Percentiles rank a stretch among this genome's conserved stretches.
These are phyloP conservation scores for Gossypium mustelinum DNA, from an alignment of 345 rosid species.

Conservation along the genomic window DNA sequence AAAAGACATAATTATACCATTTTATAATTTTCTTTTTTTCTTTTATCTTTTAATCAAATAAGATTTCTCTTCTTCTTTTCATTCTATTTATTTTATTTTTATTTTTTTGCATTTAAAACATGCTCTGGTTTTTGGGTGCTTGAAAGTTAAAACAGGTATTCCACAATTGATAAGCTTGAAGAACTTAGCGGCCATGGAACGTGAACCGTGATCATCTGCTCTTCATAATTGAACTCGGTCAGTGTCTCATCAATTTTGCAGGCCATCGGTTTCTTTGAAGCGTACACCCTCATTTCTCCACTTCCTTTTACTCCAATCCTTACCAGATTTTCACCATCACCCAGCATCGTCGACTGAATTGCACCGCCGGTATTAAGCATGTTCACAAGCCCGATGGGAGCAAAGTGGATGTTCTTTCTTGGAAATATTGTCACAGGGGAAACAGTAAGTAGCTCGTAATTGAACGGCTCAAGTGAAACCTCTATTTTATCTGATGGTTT, in stretches of 20 bases:
- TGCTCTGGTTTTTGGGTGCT: neutral
- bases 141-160: conserved; percentile 17
- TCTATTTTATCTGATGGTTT: conserved; percentile 15
- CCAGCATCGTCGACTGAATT: conserved; percentile 38
- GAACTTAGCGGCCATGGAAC: conserved; percentile 34
- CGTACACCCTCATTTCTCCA: conserved; percentile 64
- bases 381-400: conserved; percentile 74
- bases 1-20: no score
- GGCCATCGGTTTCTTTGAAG: conserved; percentile 50
- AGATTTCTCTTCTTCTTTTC: no score
- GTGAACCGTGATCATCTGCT: conserved; percentile 21
- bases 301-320: conserved; percentile 52
- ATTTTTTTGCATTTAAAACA: neutral
- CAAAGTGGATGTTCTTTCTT: conserved; percentile 37
- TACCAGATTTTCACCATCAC: conserved; percentile 24
- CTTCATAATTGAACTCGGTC: conserved; percentile 48
- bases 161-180: conserved; percentile 19
- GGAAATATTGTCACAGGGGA: conserved; percentile 26
- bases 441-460: conserved; percentile 24
- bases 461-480: conserved; percentile 22
- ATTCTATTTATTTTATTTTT: no score
- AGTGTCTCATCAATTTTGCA: conserved; percentile 57
- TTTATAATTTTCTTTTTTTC: no score
- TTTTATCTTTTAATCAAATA: no score
- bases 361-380: conserved; percentile 93